Conservation (phyloP, 148 eudicot genomes). For the Linanthus parryae region DNA sequence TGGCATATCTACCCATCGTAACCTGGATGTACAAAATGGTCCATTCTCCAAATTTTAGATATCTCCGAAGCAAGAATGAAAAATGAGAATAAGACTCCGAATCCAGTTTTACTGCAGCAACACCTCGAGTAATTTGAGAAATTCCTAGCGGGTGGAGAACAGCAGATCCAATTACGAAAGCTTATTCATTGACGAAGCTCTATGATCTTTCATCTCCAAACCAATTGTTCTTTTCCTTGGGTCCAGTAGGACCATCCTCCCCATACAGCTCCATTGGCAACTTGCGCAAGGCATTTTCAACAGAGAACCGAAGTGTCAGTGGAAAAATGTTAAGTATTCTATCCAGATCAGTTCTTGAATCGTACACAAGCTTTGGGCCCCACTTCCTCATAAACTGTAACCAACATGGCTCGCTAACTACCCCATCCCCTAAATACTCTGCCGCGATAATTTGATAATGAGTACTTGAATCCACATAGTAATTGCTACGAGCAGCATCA, state of each 20-base stretch:
- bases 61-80: too few species aligned
- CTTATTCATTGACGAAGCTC: too few species aligned
- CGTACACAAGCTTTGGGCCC: constrained; percentile 71
- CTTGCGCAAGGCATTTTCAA: constrained; percentile 35
- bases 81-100: too few species aligned
- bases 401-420: constrained; percentile 56
- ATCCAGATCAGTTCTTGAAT: constrained; percentile 57
- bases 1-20: too few species aligned
- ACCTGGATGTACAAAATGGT: too few species aligned
- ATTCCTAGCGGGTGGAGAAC: too few species aligned
- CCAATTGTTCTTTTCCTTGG: constrained; percentile 97
- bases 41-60: too few species aligned
- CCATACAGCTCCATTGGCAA: constrained; percentile 59
- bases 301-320: constrained; percentile 23
- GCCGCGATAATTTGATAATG: constrained; percentile 65
- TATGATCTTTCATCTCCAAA: constrained; percentile 78
- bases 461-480: constrained; percentile 54
- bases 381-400: constrained; percentile 82
- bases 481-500: constrained; percentile 54
- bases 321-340: constrained; percentile 54
- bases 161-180: too few species aligned
- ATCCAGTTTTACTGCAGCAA: too few species aligned
- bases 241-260: constrained; percentile 91
- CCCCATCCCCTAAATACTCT: constrained; percentile 59
- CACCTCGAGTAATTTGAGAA: too few species aligned